A percentile compares a stretch with the other conserved stretches of the same genome.
These are phyloP conservation scores for Niebla homalea DNA, from an alignment of 495 filamentous ascomycete species.

Conservation along the genomic window DNA sequence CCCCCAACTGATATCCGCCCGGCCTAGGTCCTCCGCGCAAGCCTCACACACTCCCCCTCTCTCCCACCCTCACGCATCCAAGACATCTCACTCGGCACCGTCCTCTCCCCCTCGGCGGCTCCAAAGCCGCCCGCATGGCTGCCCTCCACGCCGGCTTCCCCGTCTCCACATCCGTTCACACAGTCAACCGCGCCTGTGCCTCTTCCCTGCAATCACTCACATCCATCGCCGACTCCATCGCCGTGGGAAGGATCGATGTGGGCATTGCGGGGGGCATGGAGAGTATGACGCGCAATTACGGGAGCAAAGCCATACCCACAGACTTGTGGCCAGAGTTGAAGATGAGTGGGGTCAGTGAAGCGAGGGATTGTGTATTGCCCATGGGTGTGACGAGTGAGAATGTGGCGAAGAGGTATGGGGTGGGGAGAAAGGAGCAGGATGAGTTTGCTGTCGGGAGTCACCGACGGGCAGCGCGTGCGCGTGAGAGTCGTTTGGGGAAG, in stretches of 20 bases:
- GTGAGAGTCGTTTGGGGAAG: slow-evolving; percentile 55
- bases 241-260: slow-evolving; percentile 54
- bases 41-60: slow-evolving; percentile 59
- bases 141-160: slow-evolving; percentile 70
- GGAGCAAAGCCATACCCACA: slow-evolving; percentile 63
- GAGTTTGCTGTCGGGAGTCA: slow-evolving; percentile 66
- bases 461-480: slow-evolving; percentile 53
- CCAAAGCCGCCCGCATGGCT: slow-evolving; percentile 85
- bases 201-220: slow-evolving; percentile 66
- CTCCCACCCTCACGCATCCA: slow-evolving; percentile 59
- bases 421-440: slow-evolving; percentile 69
- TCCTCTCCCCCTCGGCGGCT: slow-evolving; percentile 84
- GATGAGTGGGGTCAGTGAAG: slow-evolving; percentile 50
- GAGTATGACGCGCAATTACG: slow-evolving; percentile 87
- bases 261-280: slow-evolving; percentile 87
- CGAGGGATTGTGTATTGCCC: slow-evolving; percentile 76
- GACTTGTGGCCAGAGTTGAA: slow-evolving; percentile 64
- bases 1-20: slow-evolving; percentile 44
- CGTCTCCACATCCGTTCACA: slow-evolving; percentile 61
- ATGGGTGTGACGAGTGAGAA: slow-evolving; percentile 94
- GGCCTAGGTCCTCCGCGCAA: slow-evolving; percentile 58
- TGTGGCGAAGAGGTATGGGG: slow-evolving; percentile 62
- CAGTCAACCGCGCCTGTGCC: slow-evolving; percentile 76
- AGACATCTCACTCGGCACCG: slow-evolving; percentile 76
- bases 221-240: slow-evolving; percentile 54